Conservation (phyloP, 441 rosid genomes). For the Brassica hybrid region DNA sequence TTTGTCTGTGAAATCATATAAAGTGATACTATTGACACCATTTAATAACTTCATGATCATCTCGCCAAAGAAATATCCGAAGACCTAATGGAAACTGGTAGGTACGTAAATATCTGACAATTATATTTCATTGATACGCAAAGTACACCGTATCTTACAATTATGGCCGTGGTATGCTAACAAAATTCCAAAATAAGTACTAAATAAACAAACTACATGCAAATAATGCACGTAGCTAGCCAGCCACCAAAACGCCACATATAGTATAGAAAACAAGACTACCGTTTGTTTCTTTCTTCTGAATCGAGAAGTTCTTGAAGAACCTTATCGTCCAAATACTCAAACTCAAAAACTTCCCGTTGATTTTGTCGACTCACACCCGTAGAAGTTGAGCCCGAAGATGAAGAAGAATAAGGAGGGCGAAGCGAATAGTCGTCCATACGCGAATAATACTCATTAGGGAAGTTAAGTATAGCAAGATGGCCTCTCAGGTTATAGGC, state of each 20-base stretch:
- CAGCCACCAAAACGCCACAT: conserved; percentile 22
- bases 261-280: conserved; percentile 14
- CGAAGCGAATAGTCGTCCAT: conserved; percentile 37
- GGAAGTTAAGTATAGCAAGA: conserved; percentile 62
- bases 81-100: conserved; percentile 2
- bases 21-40: conserved; percentile 6
- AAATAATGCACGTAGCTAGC: conserved; percentile 31
- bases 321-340: conserved; percentile 70
- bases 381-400: conserved; percentile 36
- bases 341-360: conserved; percentile 65
- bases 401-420: conserved; percentile 35
- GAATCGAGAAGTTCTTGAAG: conserved; percentile 77
- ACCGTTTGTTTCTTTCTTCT: conserved; percentile 43
- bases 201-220: conserved; percentile 29
- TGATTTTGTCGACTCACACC: conserved; percentile 39
- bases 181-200: conserved; percentile 27
- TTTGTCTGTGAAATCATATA: background rate
- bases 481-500: conserved; percentile 58
- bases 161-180: conserved; percentile 17
- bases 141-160: conserved; percentile 16
- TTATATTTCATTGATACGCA: conserved; percentile 23
- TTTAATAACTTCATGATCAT: background rate
- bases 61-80: background rate
- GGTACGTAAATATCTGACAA: background rate
- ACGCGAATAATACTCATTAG: conserved; percentile 48